Conservation (phyloP, 1,139 yeast genomes). For the Diutina scorzettiae region DNA sequence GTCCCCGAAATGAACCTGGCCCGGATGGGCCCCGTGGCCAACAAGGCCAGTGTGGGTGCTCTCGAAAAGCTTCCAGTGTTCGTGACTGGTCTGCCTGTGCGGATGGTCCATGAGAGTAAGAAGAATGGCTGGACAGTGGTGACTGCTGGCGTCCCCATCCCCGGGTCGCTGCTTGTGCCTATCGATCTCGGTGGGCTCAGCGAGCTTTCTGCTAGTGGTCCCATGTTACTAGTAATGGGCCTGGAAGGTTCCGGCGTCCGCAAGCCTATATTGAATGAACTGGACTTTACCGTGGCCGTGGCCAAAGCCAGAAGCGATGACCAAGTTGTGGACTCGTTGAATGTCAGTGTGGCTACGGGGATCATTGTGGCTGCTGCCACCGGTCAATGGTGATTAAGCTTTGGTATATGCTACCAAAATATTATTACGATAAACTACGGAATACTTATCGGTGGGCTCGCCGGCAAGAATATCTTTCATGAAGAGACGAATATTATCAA, state of each 20-base stretch:
- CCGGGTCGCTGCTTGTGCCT: conserved; percentile 13
- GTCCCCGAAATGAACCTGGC: conserved; percentile 66
- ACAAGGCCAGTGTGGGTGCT: conserved; percentile 85
- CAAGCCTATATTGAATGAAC: conserved; percentile 45
- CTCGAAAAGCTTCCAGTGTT: conserved; percentile 60
- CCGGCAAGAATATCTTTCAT: background rate
- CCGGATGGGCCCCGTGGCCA: conserved; percentile 61
- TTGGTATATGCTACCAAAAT: background rate
- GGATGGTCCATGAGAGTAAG: conserved; percentile 45
- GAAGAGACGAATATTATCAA: conserved; percentile 19
- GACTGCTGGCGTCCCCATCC: conserved; percentile 39
- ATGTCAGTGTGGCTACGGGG: conserved; percentile 85
- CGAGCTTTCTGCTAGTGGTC: conserved; percentile 32
- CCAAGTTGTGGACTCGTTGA: conserved; percentile 59
- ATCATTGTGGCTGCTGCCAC: conserved; percentile 28
- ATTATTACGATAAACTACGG: background rate
- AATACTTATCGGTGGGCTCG: background rate
- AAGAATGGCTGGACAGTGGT: conserved; percentile 62
- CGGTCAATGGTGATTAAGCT: background rate
- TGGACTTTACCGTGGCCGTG: conserved; percentile 55
- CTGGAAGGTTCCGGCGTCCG: conserved; percentile 81
- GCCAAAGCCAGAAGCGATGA: conserved; percentile 21
- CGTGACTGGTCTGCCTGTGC: conserved; percentile 43
- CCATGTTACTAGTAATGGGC: conserved; percentile 67
- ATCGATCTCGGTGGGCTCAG: conserved; percentile 29